Base-by-base conservation (phyloP, 352 stramenopile genomes). In the Lagenidium giganteum region DNA sequence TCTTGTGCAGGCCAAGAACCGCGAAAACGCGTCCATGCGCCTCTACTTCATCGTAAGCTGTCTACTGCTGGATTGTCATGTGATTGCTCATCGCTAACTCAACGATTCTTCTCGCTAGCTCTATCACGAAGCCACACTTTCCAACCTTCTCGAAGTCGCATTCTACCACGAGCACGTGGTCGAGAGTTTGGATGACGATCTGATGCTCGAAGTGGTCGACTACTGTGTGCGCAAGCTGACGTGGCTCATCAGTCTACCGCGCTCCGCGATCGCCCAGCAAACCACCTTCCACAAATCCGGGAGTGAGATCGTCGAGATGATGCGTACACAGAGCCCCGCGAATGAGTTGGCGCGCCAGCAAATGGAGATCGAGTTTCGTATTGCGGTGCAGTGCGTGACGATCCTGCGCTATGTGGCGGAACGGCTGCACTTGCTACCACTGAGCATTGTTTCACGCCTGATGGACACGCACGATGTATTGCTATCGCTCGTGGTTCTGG, bases 381-480 rank as follows among this genome's bases (percentile, higher is more conserved):
- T 91, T 24, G 73, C 78, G 0, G 80, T 97, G 2, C 70, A 95
- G 23, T 80, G 77, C 59, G 78, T 96, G 23, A 92, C 88, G 2
- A 62, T 98, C 11, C 51, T 96, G 34, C 79, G 90, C 8, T 97
- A 93, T 52, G 55, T 98, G 13, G 78, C 80, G 17, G 91, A 98
- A 59, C 78, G 95, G 32, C 57, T 96, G 22, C 63, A 95, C 20
- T 23, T 84, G 14, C 61, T 98, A 8, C 70, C 93, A 14, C 51
- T 98, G 13, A 83, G 71, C 51, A 67, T 96, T 17, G 68, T 97
- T 11, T 89, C 81, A 9, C 83, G 95, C 16, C 61, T 98, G 17
- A 47, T 98, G n/a, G 91, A 98, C 51, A 98, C 89, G n/a, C 94
- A 98, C 54, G 95, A 98, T 57, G 77, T 95, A 35, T 72, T 97